Conservation (phyloP, 495 filamentous ascomycete genomes). For the Aspergillus sparsus region DNA sequence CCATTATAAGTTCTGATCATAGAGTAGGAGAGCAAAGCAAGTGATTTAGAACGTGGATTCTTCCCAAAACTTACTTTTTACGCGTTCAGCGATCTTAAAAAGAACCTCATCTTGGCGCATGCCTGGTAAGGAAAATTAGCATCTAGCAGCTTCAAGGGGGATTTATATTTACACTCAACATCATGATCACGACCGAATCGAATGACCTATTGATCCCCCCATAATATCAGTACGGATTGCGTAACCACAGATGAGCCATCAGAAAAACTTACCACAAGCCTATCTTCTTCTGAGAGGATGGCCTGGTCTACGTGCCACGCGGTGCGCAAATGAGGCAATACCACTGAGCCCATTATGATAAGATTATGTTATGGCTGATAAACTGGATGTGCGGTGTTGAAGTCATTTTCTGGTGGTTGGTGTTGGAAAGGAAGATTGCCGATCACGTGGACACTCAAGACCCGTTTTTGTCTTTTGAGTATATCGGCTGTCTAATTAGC, state of each 20-base stretch:
- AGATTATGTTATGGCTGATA: neutral
- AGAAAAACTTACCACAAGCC: slow-evolving; percentile 68
- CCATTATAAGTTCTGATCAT: neutral
- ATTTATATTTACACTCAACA: slow-evolving; percentile 49
- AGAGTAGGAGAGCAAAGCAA: neutral
- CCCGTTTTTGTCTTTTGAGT: too few species aligned
- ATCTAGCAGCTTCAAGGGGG: neutral
- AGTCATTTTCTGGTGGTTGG: slow-evolving; percentile 1
- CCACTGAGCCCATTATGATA: slow-evolving; percentile 78
- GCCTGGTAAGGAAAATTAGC: slow-evolving; percentile 41
- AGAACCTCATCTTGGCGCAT: slow-evolving; percentile 95
- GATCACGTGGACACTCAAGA: too few species aligned
- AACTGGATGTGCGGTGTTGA: slow-evolving; percentile 1
- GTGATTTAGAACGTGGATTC: neutral
- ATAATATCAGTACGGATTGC: neutral
- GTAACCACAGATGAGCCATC: neutral
- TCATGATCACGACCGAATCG: slow-evolving; percentile 84
- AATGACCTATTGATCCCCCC: slow-evolving; percentile 46
- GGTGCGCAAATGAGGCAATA: slow-evolving; percentile 86
- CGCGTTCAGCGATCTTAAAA: slow-evolving; percentile 62
- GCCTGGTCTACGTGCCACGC: slow-evolving; percentile 98
- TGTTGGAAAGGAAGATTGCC: neutral
- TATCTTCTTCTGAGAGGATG: slow-evolving; percentile 89
- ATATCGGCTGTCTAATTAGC: neutral
- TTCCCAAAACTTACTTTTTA: slow-evolving; percentile 40